Evolutionary conservation across 805 yeast species (phyloP).

Genomic region (Suhomyces sp.): DNA sequence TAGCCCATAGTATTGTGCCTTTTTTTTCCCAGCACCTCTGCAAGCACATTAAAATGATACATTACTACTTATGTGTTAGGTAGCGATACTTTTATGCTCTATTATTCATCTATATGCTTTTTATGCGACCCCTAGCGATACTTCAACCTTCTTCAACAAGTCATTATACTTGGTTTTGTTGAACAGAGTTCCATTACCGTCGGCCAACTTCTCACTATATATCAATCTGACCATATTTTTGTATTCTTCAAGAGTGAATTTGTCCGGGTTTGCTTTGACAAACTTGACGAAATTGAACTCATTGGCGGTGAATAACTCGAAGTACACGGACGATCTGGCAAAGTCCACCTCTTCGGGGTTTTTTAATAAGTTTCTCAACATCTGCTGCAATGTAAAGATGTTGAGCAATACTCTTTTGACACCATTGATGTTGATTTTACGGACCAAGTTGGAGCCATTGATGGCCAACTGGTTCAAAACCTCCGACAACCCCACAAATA

Average conservation of each 20-base stretch:
- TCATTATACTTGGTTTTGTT: conserved; percentile 39
- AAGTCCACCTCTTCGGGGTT: conserved; percentile 55
- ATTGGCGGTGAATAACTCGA: conserved; percentile 49
- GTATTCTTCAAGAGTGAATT: conserved; percentile 43
- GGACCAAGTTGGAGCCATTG: conserved; percentile 48
- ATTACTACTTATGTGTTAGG: too few relatives aligned
- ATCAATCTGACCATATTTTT: conserved; percentile 53
- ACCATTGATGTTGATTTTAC: conserved; percentile 55
- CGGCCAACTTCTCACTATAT: conserved; percentile 43
- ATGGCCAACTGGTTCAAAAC: conserved; percentile 53
- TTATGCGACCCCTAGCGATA: neutral
- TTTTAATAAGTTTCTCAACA: conserved; percentile 55
- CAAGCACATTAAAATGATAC: too few relatives aligned
- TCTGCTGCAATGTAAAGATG: conserved; percentile 65
- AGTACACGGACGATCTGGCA: conserved; percentile 50
- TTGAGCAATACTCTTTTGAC: conserved; percentile 57
- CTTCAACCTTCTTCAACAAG: conserved; percentile 24
- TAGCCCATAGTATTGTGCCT: too few relatives aligned
- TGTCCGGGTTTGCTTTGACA: conserved; percentile 28
- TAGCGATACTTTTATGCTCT: neutral
- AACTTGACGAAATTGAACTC: conserved; percentile 47
- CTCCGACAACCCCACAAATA: conserved; percentile 47
- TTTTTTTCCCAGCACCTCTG: too few relatives aligned
- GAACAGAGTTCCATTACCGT: conserved; percentile 35
- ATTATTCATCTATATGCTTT: neutral